Evolutionary conservation across 495 filamentous ascomycete species (phyloP).

Genomic region (Terfezia boudieri): DNA sequence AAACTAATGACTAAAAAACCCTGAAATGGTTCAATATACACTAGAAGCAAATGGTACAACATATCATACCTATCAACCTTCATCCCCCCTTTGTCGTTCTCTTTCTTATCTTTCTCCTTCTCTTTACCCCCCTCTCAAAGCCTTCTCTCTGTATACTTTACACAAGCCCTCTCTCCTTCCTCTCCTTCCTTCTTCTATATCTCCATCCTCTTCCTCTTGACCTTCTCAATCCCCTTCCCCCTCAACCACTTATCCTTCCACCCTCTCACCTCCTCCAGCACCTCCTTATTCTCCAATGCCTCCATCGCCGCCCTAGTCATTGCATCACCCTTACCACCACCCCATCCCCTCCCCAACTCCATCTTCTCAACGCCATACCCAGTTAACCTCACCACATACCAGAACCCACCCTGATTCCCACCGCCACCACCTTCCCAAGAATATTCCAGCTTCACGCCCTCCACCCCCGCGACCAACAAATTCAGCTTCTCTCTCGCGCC

Average conservation of each 20-base stretch:
- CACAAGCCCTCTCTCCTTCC: background rate
- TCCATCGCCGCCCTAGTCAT: constrained; percentile 3
- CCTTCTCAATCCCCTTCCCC: background rate
- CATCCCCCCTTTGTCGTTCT: background rate
- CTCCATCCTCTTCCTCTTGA: background rate
- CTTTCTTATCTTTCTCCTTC: background rate
- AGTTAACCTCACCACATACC: constrained; percentile 13
- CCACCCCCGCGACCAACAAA: constrained; percentile 4
- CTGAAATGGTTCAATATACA: too few relatives aligned
- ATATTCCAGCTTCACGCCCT: constrained; percentile 8
- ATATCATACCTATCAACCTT: background rate
- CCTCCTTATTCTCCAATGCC: constrained; percentile 1
- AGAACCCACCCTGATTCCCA: constrained; percentile 17
- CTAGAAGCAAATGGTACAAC: too few relatives aligned
- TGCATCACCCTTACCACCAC: constrained; percentile 7
- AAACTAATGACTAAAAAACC: too few relatives aligned
- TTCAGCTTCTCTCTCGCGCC: constrained; percentile 17
- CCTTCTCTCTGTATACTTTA: background rate
- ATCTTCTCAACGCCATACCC: constrained; percentile 14
- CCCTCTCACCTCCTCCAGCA: background rate
- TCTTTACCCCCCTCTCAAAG: background rate
- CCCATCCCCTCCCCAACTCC: constrained; percentile 15
- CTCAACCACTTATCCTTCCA: background rate
- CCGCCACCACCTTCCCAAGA: constrained; percentile 13
- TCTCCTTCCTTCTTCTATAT: background rate